Evolutionary conservation across 768 basidiomycete genomes (phyloP), one percentile per base, ranked within the genome.

Genomic region (Cystobasidium ongulense): DNA sequence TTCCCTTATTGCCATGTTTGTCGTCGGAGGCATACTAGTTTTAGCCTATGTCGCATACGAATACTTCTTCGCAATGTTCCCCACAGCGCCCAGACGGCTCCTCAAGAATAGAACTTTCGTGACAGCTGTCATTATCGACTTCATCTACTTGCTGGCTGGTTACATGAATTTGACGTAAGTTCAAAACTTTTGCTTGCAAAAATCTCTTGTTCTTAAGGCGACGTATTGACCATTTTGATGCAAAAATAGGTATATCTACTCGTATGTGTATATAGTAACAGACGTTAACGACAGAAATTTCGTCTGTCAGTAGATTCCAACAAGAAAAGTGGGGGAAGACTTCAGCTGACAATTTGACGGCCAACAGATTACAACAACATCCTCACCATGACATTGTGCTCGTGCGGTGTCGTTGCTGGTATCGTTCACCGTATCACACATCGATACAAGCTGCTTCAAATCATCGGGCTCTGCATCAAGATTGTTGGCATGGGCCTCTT

Each of bases 361-460:
- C n/a, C n/a, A 25, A 36, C 43, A 72, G 41, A 76, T 59, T 76
- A 53, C 61, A 63, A 66, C 54, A 76, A 76, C 50, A 62, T 73
- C 0, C 53, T 57, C n/a, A 76, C 41, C 23, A 64, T 76, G 63
- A 66, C 63, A 0, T 65, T 76, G 35, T 81, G 81, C 73, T 61
- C 77, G 33, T 80, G 81, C 71, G 80, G 76, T n/a, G 67, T 82
- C 35, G 17, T 80, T 21, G 81, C 80, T 10, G 82, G 81, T 7
- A 31, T 78, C 0, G 46, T 81, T 39, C 75, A 77, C 52, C 73
- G 78, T 21, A 78, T 75, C 61, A 80, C 79, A 13, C 79, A 79
- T 64, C 74, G 81, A n/a, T 82, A 80, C 80, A 82, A 82, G 64
- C 76, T 74, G 25, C 53, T 78, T 29, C 80, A 81, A 73, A 41